Base-by-base conservation (phyloP, 2,329 filamentous ascomycete species). In the Hymenotorrendiella dingleyae region DNA sequence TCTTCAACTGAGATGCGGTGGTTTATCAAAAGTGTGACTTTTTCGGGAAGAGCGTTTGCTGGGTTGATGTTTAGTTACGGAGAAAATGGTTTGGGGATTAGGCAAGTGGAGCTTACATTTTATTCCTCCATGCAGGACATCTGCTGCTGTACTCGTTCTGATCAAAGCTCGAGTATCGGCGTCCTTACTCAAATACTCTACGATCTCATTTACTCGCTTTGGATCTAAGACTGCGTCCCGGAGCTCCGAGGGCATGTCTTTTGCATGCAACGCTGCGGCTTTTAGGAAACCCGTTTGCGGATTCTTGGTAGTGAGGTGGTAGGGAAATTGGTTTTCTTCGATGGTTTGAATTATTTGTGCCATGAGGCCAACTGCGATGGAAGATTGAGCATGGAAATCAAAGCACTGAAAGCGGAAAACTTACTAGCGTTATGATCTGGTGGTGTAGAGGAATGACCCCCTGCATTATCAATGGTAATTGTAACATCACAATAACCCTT, bases 361-460 rank as follows among this genome's bases (percentile, higher is more conserved):
- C 70, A 42, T 82, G 68, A 48, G 86, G 80, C 6, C 83, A 82
- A 40, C 86, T 85, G 9, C n/a, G n/a, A n/a, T n/a, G n/a, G n/a
- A n/a, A n/a, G n/a, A n/a, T n/a, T n/a, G n/a, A n/a, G n/a, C n/a
- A n/a, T n/a, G n/a, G n/a, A n/a, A n/a, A n/a, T n/a, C n/a, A n/a
- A n/a, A n/a, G n/a, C n/a, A n/a, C n/a, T n/a, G n/a, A n/a, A n/a
- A n/a, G n/a, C n/a, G n/a, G n/a, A n/a, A n/a, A n/a, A n/a, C n/a
- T n/a, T n/a, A n/a, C n/a, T n/a, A n/a, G 78, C 79, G 0, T 81
- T 86, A 60, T 86, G 81, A 1, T 76, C 69, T 12, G 74, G 74
- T 29, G 79, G 75, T 0, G 68, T 62, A 3, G 74, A 81, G 40
- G 73, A 78, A 57, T 83, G 80, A 0, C 80, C 80, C 12, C 80